Evolutionary conservation across 2,329 filamentous ascomycete species (phyloP).

Genomic region (Curvularia spicifera): DNA sequence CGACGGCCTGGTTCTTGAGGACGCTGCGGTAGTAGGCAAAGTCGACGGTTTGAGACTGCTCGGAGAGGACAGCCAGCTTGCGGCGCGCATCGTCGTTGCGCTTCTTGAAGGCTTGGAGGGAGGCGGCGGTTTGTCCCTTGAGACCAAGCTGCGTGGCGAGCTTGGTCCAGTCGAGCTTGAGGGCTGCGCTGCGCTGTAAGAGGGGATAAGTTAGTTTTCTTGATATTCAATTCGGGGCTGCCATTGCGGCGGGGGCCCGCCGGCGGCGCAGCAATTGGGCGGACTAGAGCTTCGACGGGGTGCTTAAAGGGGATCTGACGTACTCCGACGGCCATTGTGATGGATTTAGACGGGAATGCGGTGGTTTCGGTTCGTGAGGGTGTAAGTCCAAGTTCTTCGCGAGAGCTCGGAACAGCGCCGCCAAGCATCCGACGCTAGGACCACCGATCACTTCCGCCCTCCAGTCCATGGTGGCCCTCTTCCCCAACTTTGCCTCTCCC

Average conservation of each 20-base stretch:
- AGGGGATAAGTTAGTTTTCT: conserved; percentile 42
- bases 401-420: conserved; percentile 25
- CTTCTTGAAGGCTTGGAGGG: conserved; percentile 98
- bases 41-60: conserved; percentile 86
- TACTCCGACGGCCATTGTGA: conserved; percentile 55
- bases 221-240: conserved; percentile 24
- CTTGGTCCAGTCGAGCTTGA: conserved; percentile 99
- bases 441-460: conserved; percentile 8
- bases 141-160: conserved; percentile 93
- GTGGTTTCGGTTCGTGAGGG: conserved; percentile 55
- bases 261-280: conserved; percentile 43
- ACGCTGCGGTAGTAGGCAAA: conserved; percentile 89
- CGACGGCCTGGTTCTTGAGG: conserved; percentile 93
- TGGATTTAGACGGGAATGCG: conserved; percentile 47
- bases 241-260: conserved; percentile 36
- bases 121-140: conserved; percentile 88
- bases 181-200: conserved; percentile 89
- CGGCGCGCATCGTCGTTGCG: conserved; percentile 98
- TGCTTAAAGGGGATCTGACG: conserved; percentile 32
- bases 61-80: conserved; percentile 82
- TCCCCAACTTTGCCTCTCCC: conserved; percentile 15
- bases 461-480: conserved; percentile 9
- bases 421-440: conserved; percentile 16
- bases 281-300: conserved; percentile 29
- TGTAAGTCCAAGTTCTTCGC: conserved; percentile 45